phyloP scores from a whole-genome alignment of 1,284 basidiomycete genomes.

The Phlebopus sp. region DNA sequence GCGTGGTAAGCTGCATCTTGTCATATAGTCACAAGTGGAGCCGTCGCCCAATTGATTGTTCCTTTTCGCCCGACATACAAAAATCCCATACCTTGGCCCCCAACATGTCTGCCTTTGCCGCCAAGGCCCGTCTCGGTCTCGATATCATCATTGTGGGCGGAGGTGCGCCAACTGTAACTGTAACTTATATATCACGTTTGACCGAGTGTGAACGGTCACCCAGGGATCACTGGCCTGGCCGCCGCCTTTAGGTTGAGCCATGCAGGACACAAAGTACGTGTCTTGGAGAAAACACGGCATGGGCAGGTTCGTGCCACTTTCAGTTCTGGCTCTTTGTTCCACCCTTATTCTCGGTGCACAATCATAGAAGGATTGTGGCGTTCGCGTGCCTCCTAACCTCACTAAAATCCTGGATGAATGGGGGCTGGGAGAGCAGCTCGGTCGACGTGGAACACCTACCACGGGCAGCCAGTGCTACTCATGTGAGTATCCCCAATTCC shows the following conservation, averaged over 20 bases:
- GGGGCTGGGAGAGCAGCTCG: conserved; percentile 42
- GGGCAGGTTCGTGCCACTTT: conserved; percentile 26
- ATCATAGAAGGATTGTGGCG: conserved; percentile 34
- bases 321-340: neutral
- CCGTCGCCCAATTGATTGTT: no score
- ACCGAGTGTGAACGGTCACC: neutral
- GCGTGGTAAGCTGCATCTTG: no score
- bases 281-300: conserved; percentile 41
- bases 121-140: conserved; percentile 26
- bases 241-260: conserved; percentile 43
- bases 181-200: neutral
- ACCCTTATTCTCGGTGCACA: neutral
- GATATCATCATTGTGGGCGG: conserved; percentile 44
- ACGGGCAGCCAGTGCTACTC: conserved; percentile 20
- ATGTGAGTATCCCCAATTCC: conserved; percentile 21
- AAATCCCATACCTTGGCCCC: neutral
- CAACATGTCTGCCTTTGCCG: neutral
- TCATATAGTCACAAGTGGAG: no score
- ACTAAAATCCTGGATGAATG: conserved; percentile 47
- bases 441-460: conserved; percentile 29
- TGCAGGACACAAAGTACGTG: conserved; percentile 44
- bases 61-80: no score
- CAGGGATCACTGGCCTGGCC: conserved; percentile 44
- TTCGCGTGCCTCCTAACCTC: conserved; percentile 47
- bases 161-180: conserved; percentile 23